These are phyloP conservation scores for Geosmithia morbida DNA, from an alignment of 2,329 filamentous ascomycete genomes.

Conservation along the genomic window DNA sequence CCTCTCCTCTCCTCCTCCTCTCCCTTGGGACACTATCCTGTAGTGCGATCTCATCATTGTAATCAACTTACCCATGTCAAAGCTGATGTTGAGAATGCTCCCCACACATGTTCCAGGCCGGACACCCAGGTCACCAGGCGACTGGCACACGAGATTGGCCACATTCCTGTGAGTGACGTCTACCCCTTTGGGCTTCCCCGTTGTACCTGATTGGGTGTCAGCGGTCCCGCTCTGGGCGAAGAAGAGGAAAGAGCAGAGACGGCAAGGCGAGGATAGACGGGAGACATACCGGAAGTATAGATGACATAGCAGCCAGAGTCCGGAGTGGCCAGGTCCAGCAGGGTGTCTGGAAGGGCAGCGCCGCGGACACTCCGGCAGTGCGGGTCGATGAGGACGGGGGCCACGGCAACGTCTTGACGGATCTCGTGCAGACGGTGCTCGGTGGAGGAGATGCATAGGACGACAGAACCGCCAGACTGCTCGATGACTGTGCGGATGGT, in stretches of 20 bases:
- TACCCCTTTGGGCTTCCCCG: conserved; percentile 5
- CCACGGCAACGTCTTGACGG: conserved; percentile 5
- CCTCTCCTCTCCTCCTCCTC: neutral
- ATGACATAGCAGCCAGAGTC: conserved; percentile 5
- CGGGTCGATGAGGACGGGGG: conserved; percentile 15
- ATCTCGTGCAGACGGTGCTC: conserved; percentile 16
- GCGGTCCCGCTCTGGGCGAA: conserved; percentile 2
- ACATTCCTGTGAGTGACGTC: conserved; percentile 5
- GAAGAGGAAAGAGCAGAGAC: neutral
- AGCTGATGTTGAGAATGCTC: conserved; percentile 32
- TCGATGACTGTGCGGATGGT: conserved; percentile 33
- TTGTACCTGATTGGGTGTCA: conserved; percentile 3
- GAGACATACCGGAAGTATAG: conserved; percentile 3
- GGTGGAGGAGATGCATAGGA: conserved; percentile 30
- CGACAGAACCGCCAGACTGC: conserved; percentile 26
- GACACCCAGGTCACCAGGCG: conserved; percentile 26
- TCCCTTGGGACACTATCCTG: neutral
- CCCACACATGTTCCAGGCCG: conserved; percentile 25
- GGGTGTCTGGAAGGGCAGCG: conserved; percentile 3
- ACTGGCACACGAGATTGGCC: conserved; percentile 13
- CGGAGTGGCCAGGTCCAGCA: conserved; percentile 10
- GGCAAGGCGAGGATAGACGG: neutral
- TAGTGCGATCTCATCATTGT: neutral
- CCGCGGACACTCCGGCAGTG: conserved; percentile 1
- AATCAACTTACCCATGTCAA: conserved; percentile 31